Evolutionary conservation across 78 protist species (phyloP), one percentile per base, ranked within the genome.

Genomic region (Ministeria vibrans): DNA sequence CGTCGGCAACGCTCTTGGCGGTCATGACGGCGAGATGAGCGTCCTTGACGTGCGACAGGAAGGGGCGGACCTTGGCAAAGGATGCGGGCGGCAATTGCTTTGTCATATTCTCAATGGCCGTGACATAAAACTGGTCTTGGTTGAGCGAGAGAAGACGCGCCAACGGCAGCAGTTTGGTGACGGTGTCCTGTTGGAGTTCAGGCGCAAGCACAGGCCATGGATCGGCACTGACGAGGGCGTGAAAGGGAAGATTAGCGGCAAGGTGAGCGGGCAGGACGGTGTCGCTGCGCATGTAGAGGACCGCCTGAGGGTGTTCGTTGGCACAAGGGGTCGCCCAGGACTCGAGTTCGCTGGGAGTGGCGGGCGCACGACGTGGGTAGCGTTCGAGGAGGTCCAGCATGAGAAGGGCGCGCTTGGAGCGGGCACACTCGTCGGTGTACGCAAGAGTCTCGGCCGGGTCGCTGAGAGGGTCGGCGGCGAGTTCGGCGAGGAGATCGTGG

Each of bases 141-240:
- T 34, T 27, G 43, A 63, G 6, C 41, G 11, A 6, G 22, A 63
- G 71, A 25, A 25, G 25, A 20, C 23, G 6, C 20, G 71, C 34
- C 32, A 63, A 25, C 4, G 71, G 71, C 18, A 63, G 71, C 43
- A 63, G 71, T 4, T 41, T 34, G 38, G 71, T 34, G 13, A 63
- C 42, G 3, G 71, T 59, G 4, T 11, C n/a, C 66, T 23, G 66
- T 30, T 23, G 36, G 28, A 59, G 20, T 30, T 59, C 66, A 23
- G 66, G 66, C 36, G 66, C 66, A 13, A 59, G 66, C n/a, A 59
- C 66, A 11, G 28, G 66, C 66, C 66, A 59, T 11, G 66, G 66
- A 30, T 59, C 66, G 66, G 36, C 20, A 23, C 28, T 30, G n/a
- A 59, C 28, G n/a, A 59, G 66, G 34, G 66, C 66, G 66, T 59